These are phyloP conservation scores for Novakomyces olei DNA, from an alignment of 805 yeast genomes.

Conservation along the genomic window DNA sequence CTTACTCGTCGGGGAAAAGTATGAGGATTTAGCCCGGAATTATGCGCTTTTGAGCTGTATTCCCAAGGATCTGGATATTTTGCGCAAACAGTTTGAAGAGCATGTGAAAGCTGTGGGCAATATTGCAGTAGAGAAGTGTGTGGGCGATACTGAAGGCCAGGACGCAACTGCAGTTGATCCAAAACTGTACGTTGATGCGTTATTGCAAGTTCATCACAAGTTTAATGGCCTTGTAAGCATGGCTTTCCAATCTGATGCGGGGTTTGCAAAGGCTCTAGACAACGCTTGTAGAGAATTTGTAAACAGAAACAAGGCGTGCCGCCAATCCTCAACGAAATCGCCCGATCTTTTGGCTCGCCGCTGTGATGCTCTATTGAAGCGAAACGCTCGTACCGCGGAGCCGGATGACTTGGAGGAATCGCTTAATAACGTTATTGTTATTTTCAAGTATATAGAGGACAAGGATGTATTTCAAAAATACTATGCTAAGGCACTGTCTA, in stretches of 20 bases:
- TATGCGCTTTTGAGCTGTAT: conserved; percentile 56
- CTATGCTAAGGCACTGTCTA: conserved; percentile 73
- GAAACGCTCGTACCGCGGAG: conserved; percentile 41
- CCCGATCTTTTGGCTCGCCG: conserved; percentile 83
- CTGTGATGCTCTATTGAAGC: conserved; percentile 62
- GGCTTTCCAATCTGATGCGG: conserved; percentile 53
- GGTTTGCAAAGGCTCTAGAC: conserved; percentile 71
- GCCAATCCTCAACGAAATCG: conserved; percentile 36
- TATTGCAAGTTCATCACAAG: conserved; percentile 45
- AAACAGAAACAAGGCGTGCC: conserved; percentile 59
- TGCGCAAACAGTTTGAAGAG: conserved; percentile 48
- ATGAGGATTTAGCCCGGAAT: conserved; percentile 56
- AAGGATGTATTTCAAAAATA: conserved; percentile 88
- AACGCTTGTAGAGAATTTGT: conserved; percentile 70
- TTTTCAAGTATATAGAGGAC: conserved; percentile 74
- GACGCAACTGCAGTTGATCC: conserved; percentile 40
- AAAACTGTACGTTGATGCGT: conserved; percentile 52
- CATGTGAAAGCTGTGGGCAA: conserved; percentile 49
- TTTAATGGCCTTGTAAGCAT: conserved; percentile 40
- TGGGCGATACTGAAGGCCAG: conserved; percentile 15
- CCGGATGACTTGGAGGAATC: conserved; percentile 44
- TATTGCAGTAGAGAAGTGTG: conserved; percentile 36
- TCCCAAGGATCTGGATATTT: conserved; percentile 53
- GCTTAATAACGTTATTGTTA: conserved; percentile 63
- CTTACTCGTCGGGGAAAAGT: conserved; percentile 52